phyloP scores from a whole-genome alignment of 2,329 filamentous ascomycete species.

The Phaeomoniella chlamydospora region DNA sequence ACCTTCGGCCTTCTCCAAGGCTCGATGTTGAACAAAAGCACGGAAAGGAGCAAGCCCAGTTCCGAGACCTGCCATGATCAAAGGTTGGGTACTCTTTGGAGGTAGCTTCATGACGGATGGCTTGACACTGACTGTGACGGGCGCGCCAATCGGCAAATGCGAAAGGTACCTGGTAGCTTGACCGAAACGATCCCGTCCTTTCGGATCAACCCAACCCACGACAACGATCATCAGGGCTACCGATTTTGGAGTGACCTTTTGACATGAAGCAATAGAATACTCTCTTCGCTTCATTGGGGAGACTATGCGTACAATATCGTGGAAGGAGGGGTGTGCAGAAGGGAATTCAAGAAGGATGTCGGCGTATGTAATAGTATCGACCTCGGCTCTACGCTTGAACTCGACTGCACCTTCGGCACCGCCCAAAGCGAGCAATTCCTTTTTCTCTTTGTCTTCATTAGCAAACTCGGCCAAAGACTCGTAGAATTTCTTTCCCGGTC shows the following conservation, averaged over 20 bases:
- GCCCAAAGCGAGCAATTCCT: constrained; percentile 61
- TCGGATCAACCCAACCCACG: constrained; percentile 84
- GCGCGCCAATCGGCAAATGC: constrained; percentile 55
- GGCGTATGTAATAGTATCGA: constrained; percentile 81
- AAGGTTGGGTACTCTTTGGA: constrained; percentile 66
- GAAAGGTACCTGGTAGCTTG: constrained; percentile 87
- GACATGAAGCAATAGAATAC: constrained; percentile 97
- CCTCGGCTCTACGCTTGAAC: constrained; percentile 82
- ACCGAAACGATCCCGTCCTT: constrained; percentile 77
- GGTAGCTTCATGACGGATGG: constrained; percentile 99
- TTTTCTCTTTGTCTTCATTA: constrained; percentile 66
- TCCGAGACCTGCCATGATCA: constrained; percentile 98
- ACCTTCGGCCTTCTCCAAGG: constrained; percentile 94
- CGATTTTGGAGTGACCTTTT: constrained; percentile 80
- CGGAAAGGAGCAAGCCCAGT: constrained; percentile 98
- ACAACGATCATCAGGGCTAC: constrained; percentile 95
- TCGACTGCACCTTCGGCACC: constrained; percentile 69
- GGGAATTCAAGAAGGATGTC: constrained; percentile 81
- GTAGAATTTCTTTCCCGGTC: constrained; percentile 96
- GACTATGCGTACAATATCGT: constrained; percentile 78
- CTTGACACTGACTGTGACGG: constrained; percentile 88
- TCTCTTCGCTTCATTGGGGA: constrained; percentile 88
- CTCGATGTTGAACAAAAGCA: constrained; percentile 94
- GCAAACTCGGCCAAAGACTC: constrained; percentile 81
- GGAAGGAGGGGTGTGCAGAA: constrained; percentile 77